Evolutionary conservation across 345 rosid species (phyloP).

Genomic region (Sisymbrium irio): DNA sequence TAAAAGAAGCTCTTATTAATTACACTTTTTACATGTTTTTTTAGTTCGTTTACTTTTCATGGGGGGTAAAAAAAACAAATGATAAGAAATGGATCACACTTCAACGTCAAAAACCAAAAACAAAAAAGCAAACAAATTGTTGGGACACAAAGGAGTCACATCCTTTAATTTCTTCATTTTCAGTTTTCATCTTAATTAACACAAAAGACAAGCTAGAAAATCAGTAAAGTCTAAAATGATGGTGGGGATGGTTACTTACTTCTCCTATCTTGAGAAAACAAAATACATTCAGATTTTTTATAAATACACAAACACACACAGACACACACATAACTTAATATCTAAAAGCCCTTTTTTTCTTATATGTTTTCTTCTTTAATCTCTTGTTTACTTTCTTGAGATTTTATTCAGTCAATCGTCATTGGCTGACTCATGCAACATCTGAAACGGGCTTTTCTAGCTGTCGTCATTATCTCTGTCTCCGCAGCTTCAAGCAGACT

Average conservation of each 20-base stretch:
- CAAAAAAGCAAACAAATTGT: background rate
- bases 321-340: conserved; percentile 25
- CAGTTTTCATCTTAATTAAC: conserved; percentile 15
- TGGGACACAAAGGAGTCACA: background rate
- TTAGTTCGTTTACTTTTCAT: background rate
- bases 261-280: conserved; percentile 23
- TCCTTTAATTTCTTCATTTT: background rate
- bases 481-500: conserved; percentile 44
- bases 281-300: conserved; percentile 19
- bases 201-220: conserved; percentile 8
- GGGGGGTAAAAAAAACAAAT: no score
- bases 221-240: conserved; percentile 18
- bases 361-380: background rate
- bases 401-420: conserved; percentile 38
- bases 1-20: background rate
- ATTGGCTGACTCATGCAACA: conserved; percentile 45
- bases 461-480: conserved; percentile 36
- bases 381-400: conserved; percentile 5
- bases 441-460: conserved; percentile 50
- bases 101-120: background rate
- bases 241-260: conserved; percentile 10
- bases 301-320: conserved; percentile 20
- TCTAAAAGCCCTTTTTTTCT: conserved; percentile 15
- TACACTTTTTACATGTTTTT: background rate
- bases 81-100: background rate